Evolutionary conservation across 352 stramenopile genomes (phyloP), one percentile per base, ranked within the genome.

Genomic region (Globisporangium rhizosaccharum): DNA sequence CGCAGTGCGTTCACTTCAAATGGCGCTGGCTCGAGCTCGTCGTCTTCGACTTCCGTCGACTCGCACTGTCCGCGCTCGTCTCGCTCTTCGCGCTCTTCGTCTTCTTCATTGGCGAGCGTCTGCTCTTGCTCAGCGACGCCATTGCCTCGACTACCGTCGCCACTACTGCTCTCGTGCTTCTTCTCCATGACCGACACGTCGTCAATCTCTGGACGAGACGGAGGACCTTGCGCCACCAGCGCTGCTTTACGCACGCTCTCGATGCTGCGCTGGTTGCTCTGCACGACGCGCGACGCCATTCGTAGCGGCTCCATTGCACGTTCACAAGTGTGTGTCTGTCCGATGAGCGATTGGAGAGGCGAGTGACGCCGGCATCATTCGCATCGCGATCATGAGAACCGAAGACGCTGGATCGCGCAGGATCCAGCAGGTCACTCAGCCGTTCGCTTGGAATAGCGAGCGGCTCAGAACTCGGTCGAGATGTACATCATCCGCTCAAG

Each of bases 1-100:
- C 59, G 48, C 15, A 52, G 53, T 25, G 30, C 36, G 18, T 36
- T 12, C 2, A 51, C 18, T 11, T 62, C 57, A 17, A 53, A 48
- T 18, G 50, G 25, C 17, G 14, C 41, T 17, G 42, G 25, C 36
- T 59, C 17, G 28, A 51, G 12, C 12, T 37, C 15, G 5, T 39
- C 41, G 20, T 61, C 59, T 51, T 53, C 53, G 17, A 64, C 47
- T 49, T 53, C 15, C 53, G 63, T 36, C 52, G 48, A 20, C 44
- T 66, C 44, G 59, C 51, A 46, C 50, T 65, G 54, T 18, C 58
- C 42, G n/a, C 61, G 25, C 11, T 70, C 62, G 8, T 49, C 55
- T 2, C 66, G 51, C 17, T 64, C 53, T 12, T 63, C 57, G 15
- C 28, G n/a, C 14, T 56, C 52, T 12, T 28, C 20, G 2, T 59